A percentile compares a stretch with the other conserved stretches of the same genome.
Conservation (phyloP, 345 rosid genomes). For the Euphorbia peplus region DNA sequence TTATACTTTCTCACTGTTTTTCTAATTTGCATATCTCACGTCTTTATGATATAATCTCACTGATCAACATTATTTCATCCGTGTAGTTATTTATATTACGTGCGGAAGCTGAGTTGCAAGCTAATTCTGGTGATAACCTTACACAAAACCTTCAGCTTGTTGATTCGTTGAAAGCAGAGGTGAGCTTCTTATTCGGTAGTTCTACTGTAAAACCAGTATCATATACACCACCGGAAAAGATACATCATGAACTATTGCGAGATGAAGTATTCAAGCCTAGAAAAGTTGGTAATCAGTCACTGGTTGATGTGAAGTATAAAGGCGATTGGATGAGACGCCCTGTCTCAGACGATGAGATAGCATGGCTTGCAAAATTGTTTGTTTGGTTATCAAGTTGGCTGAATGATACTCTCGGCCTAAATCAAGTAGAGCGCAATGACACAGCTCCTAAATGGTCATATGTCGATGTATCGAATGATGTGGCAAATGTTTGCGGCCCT, state of each 20-base stretch:
- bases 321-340: constrained; percentile 95
- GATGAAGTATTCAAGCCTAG: constrained; percentile 80
- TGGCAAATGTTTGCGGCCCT: constrained; percentile 36
- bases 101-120: constrained; percentile 84
- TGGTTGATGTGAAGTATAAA: constrained; percentile 47
- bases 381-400: constrained; percentile 60
- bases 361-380: constrained; percentile 71
- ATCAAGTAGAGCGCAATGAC: constrained; percentile 34
- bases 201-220: constrained; percentile 45
- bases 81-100: constrained; percentile 82
- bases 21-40: neutral
- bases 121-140: constrained; percentile 44
- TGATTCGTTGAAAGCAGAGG: constrained; percentile 52
- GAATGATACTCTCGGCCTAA: constrained; percentile 61
- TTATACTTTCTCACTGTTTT: constrained; percentile 1
- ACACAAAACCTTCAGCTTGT: constrained; percentile 41
- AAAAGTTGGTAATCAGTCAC: constrained; percentile 45
- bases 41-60: neutral
- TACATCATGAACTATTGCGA: constrained; percentile 40
- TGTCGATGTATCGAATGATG: constrained; percentile 45
- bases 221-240: constrained; percentile 37
- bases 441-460: constrained; percentile 42
- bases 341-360: constrained; percentile 68
- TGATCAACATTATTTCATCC: constrained; percentile 23
- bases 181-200: constrained; percentile 60